Conservation (phyloP, 345 rosid genomes). For the Citrus glauca region DNA sequence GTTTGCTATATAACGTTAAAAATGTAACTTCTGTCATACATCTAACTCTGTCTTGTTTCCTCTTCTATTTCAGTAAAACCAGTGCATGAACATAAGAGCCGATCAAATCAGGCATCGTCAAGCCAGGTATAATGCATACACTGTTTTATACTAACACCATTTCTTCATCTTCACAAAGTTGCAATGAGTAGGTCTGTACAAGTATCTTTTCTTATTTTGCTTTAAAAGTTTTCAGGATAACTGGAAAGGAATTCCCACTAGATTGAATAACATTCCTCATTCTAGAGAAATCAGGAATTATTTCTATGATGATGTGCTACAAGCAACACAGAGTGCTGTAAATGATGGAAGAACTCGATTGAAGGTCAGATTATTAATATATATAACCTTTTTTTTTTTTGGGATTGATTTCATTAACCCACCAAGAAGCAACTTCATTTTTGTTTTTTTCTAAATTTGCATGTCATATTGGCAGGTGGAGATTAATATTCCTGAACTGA, state of each 20-base stretch:
- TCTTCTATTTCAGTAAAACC: conserved; percentile 30
- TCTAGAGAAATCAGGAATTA: conserved; percentile 86
- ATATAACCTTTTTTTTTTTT: neutral
- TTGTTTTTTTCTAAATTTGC: neutral
- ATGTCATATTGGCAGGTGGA: conserved; percentile 60
- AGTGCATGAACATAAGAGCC: conserved; percentile 24
- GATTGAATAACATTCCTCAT: conserved; percentile 92
- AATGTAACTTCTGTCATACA: neutral
- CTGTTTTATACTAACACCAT: neutral
- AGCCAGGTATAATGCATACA: conserved; percentile 32
- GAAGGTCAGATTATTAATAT: conserved; percentile 46
- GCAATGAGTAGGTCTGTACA: conserved; percentile 9
- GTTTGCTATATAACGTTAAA: neutral
- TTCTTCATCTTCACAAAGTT: neutral
- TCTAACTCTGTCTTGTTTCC: conserved; percentile 8
- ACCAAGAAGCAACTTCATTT: neutral
- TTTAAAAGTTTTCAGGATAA: conserved; percentile 48
- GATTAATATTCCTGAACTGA: conserved; percentile 88
- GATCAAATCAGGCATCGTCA: conserved; percentile 34
- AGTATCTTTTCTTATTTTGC: conserved; percentile 27
- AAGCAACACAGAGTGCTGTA: conserved; percentile 70
- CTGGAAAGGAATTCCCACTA: conserved; percentile 95
- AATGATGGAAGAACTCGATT: conserved; percentile 65
- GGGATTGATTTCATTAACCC: neutral
- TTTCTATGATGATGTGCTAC: conserved; percentile 84